Conservation (phyloP, 176 grass and related monocot species). For the Musa itinerans region DNA sequence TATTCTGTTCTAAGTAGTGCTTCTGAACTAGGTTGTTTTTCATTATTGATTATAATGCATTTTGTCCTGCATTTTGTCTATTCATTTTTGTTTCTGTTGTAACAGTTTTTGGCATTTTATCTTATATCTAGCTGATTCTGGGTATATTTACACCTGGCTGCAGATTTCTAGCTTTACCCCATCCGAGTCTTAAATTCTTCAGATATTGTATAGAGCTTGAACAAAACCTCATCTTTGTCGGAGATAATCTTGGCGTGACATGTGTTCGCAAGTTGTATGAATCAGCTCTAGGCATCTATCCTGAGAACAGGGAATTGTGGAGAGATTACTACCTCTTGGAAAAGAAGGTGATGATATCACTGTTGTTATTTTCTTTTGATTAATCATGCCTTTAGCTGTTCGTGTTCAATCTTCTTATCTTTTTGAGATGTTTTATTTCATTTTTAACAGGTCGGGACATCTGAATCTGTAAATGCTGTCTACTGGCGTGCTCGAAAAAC, state of each 20-base stretch:
- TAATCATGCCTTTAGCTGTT: not conserved
- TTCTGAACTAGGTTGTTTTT: not conserved
- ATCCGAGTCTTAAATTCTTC: conserved; percentile 55
- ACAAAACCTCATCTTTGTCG: conserved; percentile 34
- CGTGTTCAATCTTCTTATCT: not conserved
- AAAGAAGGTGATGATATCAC: conserved; percentile 27
- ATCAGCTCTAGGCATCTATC: conserved; percentile 31
- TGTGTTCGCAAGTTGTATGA: conserved; percentile 45
- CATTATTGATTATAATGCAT: not conserved
- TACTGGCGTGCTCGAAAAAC: conserved; percentile 57
- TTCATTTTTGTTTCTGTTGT: not conserved
- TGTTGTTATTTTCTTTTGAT: not conserved
- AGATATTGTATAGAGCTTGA: conserved; percentile 54
- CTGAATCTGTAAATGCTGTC: conserved; percentile 49
- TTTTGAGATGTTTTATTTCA: not conserved
- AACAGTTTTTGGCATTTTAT: not conserved
- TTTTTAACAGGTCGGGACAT: conserved; percentile 37
- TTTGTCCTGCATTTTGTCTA: not conserved
- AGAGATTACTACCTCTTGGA: conserved; percentile 59
- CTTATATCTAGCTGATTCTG: not conserved
- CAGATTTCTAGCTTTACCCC: conserved; percentile 51
- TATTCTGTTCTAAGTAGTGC: too few relatives aligned
- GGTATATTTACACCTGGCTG: not conserved
- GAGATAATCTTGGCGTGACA: conserved; percentile 21
- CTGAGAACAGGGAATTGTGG: conserved; percentile 44